Evolutionary conservation across 345 rosid species (phyloP).

Genomic region (Sonneratia alba): DNA sequence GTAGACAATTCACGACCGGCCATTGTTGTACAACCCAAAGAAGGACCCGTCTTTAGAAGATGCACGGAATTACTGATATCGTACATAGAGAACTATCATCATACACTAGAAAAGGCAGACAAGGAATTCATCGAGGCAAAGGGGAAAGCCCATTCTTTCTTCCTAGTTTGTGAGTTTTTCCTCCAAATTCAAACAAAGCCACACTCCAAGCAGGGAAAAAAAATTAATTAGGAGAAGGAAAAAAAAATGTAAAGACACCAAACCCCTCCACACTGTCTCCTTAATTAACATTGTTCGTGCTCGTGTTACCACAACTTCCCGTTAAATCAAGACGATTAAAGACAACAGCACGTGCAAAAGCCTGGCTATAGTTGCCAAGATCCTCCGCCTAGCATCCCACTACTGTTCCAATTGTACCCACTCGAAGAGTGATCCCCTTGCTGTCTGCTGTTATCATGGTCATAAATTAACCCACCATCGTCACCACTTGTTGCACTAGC

Average conservation of each 20-base stretch:
- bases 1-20: not conserved
- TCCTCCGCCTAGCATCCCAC: not conserved
- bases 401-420: slow-evolving; percentile 1
- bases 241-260: not conserved
- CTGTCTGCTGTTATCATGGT: not conserved
- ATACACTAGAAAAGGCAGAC: not conserved
- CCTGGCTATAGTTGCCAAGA: slow-evolving; percentile 3
- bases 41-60: not conserved
- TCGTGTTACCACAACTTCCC: not conserved
- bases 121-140: not conserved
- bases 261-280: not conserved
- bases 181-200: not conserved
- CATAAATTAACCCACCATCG: not conserved
- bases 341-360: not conserved
- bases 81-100: not conserved
- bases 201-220: not conserved
- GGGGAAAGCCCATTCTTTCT: not conserved
- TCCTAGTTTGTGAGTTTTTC: not conserved
- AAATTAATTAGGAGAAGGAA: not conserved
- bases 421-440: not conserved
- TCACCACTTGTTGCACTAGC: not conserved
- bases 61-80: not conserved
- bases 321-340: not conserved
- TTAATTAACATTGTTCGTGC: too few relatives aligned
- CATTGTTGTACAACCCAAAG: not conserved